Percentiles rank a stretch among this genome's conserved stretches.
Conservation (phyloP, 2,329 filamentous ascomycete genomes). For the Aureobasidium sp. region DNA sequence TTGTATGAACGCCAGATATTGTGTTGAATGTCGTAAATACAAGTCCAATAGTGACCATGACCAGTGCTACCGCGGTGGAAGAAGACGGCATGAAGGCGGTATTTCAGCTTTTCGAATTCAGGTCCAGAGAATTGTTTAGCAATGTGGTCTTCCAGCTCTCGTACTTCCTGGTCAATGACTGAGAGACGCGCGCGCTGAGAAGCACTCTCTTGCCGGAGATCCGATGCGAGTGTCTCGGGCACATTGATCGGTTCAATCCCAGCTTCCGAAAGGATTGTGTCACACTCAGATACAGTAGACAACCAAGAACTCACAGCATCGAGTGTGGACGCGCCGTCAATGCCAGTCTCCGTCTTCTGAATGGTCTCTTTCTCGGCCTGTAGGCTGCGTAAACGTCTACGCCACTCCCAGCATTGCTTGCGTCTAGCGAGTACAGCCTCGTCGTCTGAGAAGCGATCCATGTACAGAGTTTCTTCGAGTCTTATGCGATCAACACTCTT, state of each 20-base stretch:
- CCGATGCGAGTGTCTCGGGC: constrained; percentile 30
- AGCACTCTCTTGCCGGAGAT: constrained; percentile 37
- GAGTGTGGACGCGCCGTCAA: constrained; percentile 22
- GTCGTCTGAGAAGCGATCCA: constrained; percentile 80
- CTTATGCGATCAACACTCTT: constrained; percentile 73
- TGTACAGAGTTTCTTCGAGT: constrained; percentile 71
- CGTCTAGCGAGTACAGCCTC: constrained; percentile 56
- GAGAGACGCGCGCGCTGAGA: constrained; percentile 40
- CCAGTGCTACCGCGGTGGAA: constrained; percentile 64
- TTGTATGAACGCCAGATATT: constrained; percentile 90
- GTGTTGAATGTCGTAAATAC: constrained; percentile 80
- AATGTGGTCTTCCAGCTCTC: constrained; percentile 40
- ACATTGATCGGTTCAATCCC: constrained; percentile 34
- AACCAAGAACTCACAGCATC: constrained; percentile 34
- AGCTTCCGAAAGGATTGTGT: constrained; percentile 26
- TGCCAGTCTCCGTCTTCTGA: constrained; percentile 14
- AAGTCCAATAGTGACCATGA: constrained; percentile 91
- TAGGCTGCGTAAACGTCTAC: constrained; percentile 44
- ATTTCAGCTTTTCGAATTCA: constrained; percentile 57
- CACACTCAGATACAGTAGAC: constrained; percentile 30
- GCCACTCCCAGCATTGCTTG: constrained; percentile 65
- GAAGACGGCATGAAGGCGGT: constrained; percentile 84
- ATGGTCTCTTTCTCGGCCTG: constrained; percentile 23
- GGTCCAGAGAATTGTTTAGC: constrained; percentile 54
- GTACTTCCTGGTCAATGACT: constrained; percentile 31